phyloP scores from a whole-genome alignment of 805 yeast genomes.

The Nakazawaea sp. region DNA sequence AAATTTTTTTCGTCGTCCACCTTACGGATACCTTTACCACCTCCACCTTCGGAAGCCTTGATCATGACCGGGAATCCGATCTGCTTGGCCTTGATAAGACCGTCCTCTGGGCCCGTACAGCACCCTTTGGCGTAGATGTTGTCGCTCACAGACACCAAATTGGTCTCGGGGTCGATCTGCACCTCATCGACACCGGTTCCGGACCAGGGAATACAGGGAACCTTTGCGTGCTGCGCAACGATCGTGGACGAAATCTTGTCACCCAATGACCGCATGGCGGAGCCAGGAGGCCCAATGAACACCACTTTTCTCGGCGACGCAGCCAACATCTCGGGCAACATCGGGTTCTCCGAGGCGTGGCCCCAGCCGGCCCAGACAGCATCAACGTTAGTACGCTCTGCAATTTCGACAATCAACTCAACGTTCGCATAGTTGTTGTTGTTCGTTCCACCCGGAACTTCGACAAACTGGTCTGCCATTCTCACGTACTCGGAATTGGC shows the following conservation, averaged over 20 bases:
- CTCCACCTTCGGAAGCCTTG: constrained; percentile 99
- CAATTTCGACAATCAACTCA: constrained; percentile 92
- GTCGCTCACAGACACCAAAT: constrained; percentile 84
- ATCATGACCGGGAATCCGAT: constrained; percentile 99
- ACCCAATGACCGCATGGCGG: constrained; percentile 99
- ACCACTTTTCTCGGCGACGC: constrained; percentile 85
- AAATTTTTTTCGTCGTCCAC: constrained; percentile 84
- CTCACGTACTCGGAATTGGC: constrained; percentile 97
- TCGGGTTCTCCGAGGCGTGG: constrained; percentile 98
- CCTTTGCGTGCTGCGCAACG: constrained; percentile 97
- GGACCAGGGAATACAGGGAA: constrained; percentile 99
- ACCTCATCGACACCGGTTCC: constrained; percentile 96
- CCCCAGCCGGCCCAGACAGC: constrained; percentile 99
- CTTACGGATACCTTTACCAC: constrained; percentile 99
- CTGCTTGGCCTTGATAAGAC: constrained; percentile 71
- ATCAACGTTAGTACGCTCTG: constrained; percentile 93
- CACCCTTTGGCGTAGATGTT: constrained; percentile 85
- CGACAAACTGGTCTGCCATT: constrained; percentile 98
- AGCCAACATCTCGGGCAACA: constrained; percentile 88
- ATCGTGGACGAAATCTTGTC: constrained; percentile 97
- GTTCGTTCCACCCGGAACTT: constrained; percentile 99
- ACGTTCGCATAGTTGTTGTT: constrained; percentile 98
- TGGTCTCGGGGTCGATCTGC: constrained; percentile 54
- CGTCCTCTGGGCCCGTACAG: constrained; percentile 80
- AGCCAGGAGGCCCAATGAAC: constrained; percentile 98